Base-by-base conservation (phyloP, 2,329 filamentous ascomycete species). In the Fusarium sp. region DNA sequence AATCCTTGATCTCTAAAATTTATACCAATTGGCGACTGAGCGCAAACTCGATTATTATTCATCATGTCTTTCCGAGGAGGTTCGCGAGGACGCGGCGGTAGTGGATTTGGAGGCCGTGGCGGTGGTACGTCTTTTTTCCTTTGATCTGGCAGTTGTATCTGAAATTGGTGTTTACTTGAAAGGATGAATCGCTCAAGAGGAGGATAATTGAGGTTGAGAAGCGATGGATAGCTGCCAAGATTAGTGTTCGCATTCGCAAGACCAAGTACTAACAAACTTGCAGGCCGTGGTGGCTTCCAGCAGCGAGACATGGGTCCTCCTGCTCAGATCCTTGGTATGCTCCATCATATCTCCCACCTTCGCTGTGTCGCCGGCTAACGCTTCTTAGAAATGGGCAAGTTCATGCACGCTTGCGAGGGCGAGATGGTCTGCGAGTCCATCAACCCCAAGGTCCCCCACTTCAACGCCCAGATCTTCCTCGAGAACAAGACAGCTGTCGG, bases 401-500 rank as follows among this genome's bases (percentile, higher is more conserved):
- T 98, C 83, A 83, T 98, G 80, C 96, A 99, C 84, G 90, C 94
- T 62, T 95, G 93, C 84, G 96, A 99, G 83, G 95, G 95, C 80
- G 96, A 99, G 83, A 96, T 99, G 88, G 91, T 99, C 75, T 98
- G 95, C 91, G 91, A 94, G 82, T 97, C 93, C 74, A 91, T 92
- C 82, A 98, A 98, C 86, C 85, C 91, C 76, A 98, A 98, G 84
- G 91, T 99, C 71, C 96, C 96, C 67, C 97, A 97, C 85, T 99
- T 99, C 91, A 98, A 98, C 86, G 96, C 96, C 67, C 94, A 94
- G 74, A 97, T 99, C 81, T 99, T 96, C 85, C 91, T 98, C 77
- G 95, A 98, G 88, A 99, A 98, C 87, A 99, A 98, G 91, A 95
- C 92, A 46, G 86, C 92, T 67, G 89, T 99, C 80, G 96, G 96